These are phyloP conservation scores for Candida tropicalis DNA, from an alignment of 1,139 yeast genomes.

Conservation along the genomic window DNA sequence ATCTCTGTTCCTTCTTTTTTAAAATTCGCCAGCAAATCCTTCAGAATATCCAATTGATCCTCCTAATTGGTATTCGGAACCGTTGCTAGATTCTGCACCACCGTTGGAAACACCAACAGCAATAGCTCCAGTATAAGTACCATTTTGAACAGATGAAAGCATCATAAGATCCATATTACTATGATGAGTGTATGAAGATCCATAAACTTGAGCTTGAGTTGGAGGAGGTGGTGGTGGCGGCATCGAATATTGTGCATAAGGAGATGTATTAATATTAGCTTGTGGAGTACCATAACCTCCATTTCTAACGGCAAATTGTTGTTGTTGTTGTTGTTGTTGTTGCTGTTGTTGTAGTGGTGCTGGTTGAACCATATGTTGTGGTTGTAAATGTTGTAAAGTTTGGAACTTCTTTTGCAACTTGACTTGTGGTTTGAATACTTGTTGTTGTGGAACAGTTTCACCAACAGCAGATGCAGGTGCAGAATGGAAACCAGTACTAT, in stretches of 20 bases:
- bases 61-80: slow-evolving; percentile 17
- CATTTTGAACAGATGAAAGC: slow-evolving; percentile 10
- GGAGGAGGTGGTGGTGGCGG: slow-evolving; percentile 3
- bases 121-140: background rate
- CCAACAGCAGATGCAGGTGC: slow-evolving; percentile 1
- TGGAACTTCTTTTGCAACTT: slow-evolving; percentile 27
- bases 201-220: slow-evolving; percentile 3
- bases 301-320: background rate
- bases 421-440: slow-evolving; percentile 21
- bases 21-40: slow-evolving; percentile 11
- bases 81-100: background rate
- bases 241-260: slow-evolving; percentile 7
- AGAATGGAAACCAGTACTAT: background rate
- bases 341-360: slow-evolving; percentile 15
- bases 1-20: too few species aligned
- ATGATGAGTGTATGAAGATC: slow-evolving; percentile 8
- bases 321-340: background rate
- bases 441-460: slow-evolving; percentile 1
- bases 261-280: slow-evolving; percentile 8
- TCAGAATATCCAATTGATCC: slow-evolving; percentile 16
- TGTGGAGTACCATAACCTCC: slow-evolving; percentile 7
- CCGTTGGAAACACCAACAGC: background rate
- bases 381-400: slow-evolving; percentile 23
- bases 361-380: slow-evolving; percentile 9
- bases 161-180: slow-evolving; percentile 22